Percentiles rank a stretch among this genome's conserved stretches.
These are phyloP conservation scores for Peronospora destructor DNA, from an alignment of 352 stramenopile species.

Conservation along the genomic window DNA sequence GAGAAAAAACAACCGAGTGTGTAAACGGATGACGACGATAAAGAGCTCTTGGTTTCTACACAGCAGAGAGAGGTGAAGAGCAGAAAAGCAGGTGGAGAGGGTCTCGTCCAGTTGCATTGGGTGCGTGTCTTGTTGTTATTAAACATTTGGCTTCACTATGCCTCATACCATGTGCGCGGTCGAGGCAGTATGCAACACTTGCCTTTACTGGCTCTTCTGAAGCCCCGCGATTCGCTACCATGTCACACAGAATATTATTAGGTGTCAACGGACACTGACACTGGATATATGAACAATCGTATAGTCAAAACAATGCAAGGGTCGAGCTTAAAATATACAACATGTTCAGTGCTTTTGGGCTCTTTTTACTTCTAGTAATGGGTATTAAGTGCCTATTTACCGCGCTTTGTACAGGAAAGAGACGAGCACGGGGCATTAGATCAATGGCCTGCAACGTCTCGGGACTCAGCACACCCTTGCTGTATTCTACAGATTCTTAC, in stretches of 20 bases:
- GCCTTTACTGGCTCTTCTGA: neutral
- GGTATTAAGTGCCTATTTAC: too few species aligned
- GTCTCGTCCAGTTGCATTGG: neutral
- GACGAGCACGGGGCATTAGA: too few species aligned
- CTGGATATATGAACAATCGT: too few species aligned
- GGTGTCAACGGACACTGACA: neutral
- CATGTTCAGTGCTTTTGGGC: too few species aligned
- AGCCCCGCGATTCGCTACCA: neutral
- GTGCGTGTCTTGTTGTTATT: neutral
- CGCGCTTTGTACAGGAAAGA: too few species aligned
- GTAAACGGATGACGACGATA: neutral
- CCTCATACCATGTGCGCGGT: neutral
- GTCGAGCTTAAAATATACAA: too few species aligned
- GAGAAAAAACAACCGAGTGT: neutral
- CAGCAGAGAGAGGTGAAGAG: conserved; percentile 1
- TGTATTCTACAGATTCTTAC: neutral
- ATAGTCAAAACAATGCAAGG: too few species aligned
- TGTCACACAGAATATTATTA: neutral
- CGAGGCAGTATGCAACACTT: neutral
- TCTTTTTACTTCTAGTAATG: too few species aligned
- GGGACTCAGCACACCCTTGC: too few species aligned
- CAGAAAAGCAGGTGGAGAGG: neutral
- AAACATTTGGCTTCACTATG: neutral
- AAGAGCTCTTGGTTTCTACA: neutral
- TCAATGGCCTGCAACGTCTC: neutral